Evolutionary conservation across 257 asterid species (phyloP), one percentile per base, ranked within the genome.

Genomic region (Plantago major): DNA sequence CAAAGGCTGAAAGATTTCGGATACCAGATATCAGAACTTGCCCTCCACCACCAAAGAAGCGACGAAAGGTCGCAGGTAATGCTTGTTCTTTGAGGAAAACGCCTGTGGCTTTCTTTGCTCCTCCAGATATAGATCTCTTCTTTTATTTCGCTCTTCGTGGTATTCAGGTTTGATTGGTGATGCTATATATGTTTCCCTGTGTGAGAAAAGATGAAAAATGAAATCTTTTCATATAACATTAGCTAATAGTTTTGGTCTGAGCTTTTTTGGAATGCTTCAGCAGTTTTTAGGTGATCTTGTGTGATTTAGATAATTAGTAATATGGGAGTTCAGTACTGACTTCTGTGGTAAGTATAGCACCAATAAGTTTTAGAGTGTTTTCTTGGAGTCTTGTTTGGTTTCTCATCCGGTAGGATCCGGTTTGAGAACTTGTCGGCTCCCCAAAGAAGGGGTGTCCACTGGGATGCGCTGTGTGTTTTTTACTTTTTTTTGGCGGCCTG

Each of bases 41-140:
- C 58, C 97, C 97, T 1, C 97, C 95, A 3, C 87, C 95, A 1
- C 97, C 97, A 0, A 87, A 82, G 84, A 89, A 87, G 77, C 65
- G 75, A 42, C 66, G 83, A 46, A 52, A 71, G 44, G 22, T 58
- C 19, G 55, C 69, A 1, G 47, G 55, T 5, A 46, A 6, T 16
- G 67, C 76, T 56, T 77, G 65, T 42, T 71, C 89, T 3, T 55
- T 71, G 56, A 46, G 67, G 50, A 74, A 82, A n/a, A 67, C 58
- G 7, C 79, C 83, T 0, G 65, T 79, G 5, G 58, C 81, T n/a
- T 89, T 82, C 55, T 89, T 79, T 58, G 63, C 80, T 18, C 78
- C 84, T 22, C 94, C 97, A 10, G 97, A 89, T 71, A 71, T 89
- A 63, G 94, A 89, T 48, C 71, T 76, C 59, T 89, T 86, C 81